Evolutionary conservation across 495 filamentous ascomycete genomes (phyloP).

Genomic region (Geoglossum glabrum): DNA sequence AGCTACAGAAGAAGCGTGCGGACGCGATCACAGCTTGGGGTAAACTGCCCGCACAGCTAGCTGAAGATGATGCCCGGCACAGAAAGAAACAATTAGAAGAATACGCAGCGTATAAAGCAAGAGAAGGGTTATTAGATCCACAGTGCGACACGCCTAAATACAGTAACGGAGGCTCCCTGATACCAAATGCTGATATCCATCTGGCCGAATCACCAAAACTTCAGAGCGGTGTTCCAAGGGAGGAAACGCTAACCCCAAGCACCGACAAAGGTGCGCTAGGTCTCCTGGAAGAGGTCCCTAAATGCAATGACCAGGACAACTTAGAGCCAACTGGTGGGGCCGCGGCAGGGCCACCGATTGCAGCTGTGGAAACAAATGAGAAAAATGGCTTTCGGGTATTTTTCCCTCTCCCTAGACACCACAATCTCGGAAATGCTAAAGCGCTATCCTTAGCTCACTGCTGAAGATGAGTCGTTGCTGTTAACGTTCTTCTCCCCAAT

Average conservation of each 20-base stretch:
- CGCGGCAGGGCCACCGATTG: background rate
- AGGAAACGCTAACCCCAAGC: background rate
- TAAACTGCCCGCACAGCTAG: background rate
- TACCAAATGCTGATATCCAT: background rate
- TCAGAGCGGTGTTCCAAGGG: background rate
- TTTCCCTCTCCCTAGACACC: background rate
- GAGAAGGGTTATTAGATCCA: background rate
- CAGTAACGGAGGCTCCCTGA: background rate
- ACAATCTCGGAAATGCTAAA: background rate
- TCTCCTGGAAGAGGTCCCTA: background rate
- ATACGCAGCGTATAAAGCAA: background rate
- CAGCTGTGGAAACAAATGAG: background rate
- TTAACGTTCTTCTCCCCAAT: constrained; percentile 25
- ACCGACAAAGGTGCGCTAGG: background rate
- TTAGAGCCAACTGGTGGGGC: background rate
- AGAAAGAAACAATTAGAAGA: constrained; percentile 3
- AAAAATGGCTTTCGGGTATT: background rate
- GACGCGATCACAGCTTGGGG: background rate
- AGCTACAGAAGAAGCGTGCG: background rate
- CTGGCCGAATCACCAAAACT: background rate
- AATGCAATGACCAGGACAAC: background rate
- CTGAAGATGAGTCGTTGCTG: constrained; percentile 27
- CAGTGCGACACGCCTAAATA: constrained; percentile 6
- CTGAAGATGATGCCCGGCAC: constrained; percentile 1
- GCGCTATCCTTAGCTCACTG: constrained; percentile 16